Evolutionary conservation across 306 rosid species (phyloP), one percentile per base, ranked within the genome.

Genomic region (Leucaena leucocephala): DNA sequence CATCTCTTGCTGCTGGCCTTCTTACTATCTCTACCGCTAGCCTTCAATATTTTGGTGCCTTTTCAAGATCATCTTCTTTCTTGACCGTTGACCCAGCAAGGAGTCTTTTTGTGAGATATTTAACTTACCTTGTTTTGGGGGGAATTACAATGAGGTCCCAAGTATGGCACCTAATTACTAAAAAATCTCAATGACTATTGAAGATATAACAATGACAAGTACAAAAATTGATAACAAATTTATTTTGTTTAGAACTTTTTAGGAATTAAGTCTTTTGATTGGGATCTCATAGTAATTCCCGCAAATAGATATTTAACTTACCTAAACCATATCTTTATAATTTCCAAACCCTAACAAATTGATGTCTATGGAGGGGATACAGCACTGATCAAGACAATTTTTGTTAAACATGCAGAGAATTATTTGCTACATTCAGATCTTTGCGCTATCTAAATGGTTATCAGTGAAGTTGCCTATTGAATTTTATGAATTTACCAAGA

Each of bases 361-460:
- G 27, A 27, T 27, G 1, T 27, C 27, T 27, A 27, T 27, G 27
- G 27, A 27, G 27, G 1, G 27, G 27, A 27, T 27, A 27, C 27
- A 48, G 33, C 68, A 59, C 74, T 83, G 80, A 89, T 39, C 43
- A 48, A 33, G 54, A 27, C 54, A 46, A 36, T 34, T 50, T 71
- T 58, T 22, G 63, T 66, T n/a, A 76, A 76, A 81, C 75, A 48
- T 88, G 85, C 95, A 94, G 98, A 94, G 98, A 91, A 89, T 88
- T 78, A 76, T 91, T 82, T 81, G 91, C 85, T 93, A 92, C 81
- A 88, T 94, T 84, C 98, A 94, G 85, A 85, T 92, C 75, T 94
- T 88, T 65, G 97, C 97, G 59, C 84, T 94, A 55, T 85, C 93
- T 48, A 89, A 93, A 86, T 94, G 97, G 97, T 76, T 92, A 85